Percentiles rank a stretch among this genome's conserved stretches.
Conservation (phyloP, 176 grass and related monocot species). For the Eragrostis nindensis region DNA sequence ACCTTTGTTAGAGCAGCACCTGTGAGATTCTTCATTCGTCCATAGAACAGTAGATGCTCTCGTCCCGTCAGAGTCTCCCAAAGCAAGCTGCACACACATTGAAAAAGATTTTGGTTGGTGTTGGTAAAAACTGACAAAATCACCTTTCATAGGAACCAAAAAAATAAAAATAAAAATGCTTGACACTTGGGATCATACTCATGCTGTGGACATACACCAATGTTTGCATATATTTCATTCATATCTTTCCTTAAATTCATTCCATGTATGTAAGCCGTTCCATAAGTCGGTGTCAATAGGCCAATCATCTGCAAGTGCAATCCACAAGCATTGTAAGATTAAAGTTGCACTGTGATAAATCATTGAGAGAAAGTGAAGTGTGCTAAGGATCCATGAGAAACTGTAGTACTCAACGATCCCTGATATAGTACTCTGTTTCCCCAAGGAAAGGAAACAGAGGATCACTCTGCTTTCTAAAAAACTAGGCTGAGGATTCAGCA, state of each 20-base stretch:
- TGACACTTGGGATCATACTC: conserved; percentile 55
- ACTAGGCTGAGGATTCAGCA: not conserved
- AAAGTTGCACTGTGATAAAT: not conserved
- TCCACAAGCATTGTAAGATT: not conserved
- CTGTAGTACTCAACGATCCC: not conserved
- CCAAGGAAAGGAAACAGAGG: not conserved
- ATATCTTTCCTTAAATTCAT: conserved; percentile 77
- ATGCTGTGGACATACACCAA: conserved; percentile 91
- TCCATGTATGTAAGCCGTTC: conserved; percentile 86
- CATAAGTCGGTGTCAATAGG: conserved; percentile 54
- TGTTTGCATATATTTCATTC: conserved; percentile 69
- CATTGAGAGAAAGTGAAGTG: not conserved
- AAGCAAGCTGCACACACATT: conserved; percentile 64
- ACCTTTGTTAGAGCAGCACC: conserved; percentile 72
- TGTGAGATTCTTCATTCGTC: conserved; percentile 80
- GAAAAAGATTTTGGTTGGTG: not conserved
- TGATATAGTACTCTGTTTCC: not conserved
- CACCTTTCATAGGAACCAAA: not conserved
- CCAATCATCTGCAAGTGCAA: conserved; percentile 71
- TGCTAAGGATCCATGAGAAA: not conserved
- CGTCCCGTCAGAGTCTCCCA: conserved; percentile 81
- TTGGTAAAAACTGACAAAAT: not conserved
- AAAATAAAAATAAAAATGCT: too few relatives aligned
- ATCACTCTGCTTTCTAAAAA: not conserved
- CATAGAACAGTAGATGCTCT: conserved; percentile 90